Base-by-base conservation (phyloP, 2,329 filamentous ascomycete genomes). In the Fusarium bulbicola region DNA sequence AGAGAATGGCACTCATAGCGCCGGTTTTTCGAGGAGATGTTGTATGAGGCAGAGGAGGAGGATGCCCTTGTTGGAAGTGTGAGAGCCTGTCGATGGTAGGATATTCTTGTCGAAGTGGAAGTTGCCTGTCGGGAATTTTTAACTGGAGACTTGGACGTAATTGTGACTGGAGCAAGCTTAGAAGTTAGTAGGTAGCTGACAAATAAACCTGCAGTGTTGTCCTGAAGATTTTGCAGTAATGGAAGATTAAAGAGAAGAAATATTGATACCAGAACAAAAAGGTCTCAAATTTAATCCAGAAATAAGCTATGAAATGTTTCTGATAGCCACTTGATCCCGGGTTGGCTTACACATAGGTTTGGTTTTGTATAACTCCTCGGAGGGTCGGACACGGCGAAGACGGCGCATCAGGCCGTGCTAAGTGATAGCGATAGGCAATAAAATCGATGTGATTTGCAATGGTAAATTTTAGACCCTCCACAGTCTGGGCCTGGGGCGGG, bases 1-100 rank as follows among this genome's bases (percentile, higher is more conserved):
- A 98, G 78, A 99, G 92, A 79, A 99, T 99, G 72, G 96, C 96
- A 81, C 95, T 97, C 96, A 99, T 99, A 72, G 81, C 86, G 74
- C 76, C 72, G 63, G 67, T 40, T 45, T 30, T 49, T 47, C 54
- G 21, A 62, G 57, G 63, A 28, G 37, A 39, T 28, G 4, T 36
- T 45, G 47, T 52, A 32, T 45, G 57, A n/a, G 18, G 37, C 28
- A 46, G 56, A 39, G 45, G 26, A 34, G n/a, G 46, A 43, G 39
- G 42, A 47, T 21, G 40, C 32, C 32, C 42, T 61, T 30, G 30
- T 56, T 53, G 50, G 45, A 54, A 37, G 52, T 63, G 65, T 59
- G 49, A 45, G 42, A 65, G 32, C 54, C 56, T 52, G 60, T 65
- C 54, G 65, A 49, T 37, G 46, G 53, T 37, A 66, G 47, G 46